A percentile compares a stretch with the other conserved stretches of the same genome.
These are phyloP conservation scores for Gaertneriomyces semiglobifer DNA, from an alignment of 192 early-diverging fungal species.

Conservation along the genomic window DNA sequence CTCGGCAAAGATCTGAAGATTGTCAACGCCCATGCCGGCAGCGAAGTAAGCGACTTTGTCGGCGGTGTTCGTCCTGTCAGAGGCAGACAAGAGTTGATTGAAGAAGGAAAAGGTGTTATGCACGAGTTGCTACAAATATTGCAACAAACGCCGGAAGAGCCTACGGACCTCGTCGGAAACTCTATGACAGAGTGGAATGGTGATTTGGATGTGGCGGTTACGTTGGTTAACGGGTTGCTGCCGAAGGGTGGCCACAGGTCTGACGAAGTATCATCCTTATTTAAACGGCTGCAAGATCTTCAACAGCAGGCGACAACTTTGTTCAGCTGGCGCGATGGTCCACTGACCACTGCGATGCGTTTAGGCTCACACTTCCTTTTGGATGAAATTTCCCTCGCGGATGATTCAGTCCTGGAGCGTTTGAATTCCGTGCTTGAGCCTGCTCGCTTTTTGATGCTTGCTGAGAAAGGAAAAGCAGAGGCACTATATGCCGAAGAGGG, in stretches of 20 bases:
- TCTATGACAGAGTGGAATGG: background rate
- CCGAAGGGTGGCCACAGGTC: background rate
- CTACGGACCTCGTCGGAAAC: constrained; percentile 10
- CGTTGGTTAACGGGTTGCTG: background rate
- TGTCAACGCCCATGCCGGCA: constrained; percentile 96
- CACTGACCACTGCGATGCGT: constrained; percentile 86
- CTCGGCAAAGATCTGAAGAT: constrained; percentile 66
- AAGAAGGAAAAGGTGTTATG: constrained; percentile 48
- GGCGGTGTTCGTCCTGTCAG: constrained; percentile 91
- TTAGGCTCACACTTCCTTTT: constrained; percentile 85
- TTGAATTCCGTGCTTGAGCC: constrained; percentile 94
- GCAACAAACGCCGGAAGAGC: background rate
- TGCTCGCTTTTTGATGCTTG: constrained; percentile 74
- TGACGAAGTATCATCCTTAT: background rate
- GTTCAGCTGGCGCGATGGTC: constrained; percentile 98
- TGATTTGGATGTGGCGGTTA: background rate
- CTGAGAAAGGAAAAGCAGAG: constrained; percentile 80
- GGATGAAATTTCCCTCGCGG: constrained; percentile 97
- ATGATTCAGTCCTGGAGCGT: constrained; percentile 96
- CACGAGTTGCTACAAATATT: constrained; percentile 23
- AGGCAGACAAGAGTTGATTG: constrained; percentile 57
- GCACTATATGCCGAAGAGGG: constrained; percentile 61
- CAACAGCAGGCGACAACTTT: constrained; percentile 42
- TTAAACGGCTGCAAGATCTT: constrained; percentile 5
- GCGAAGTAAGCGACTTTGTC: constrained; percentile 90